Evolutionary conservation across 495 filamentous ascomycete species (phyloP), one percentile per base, ranked within the genome.

Genomic region (Aspergillus cristatus): DNA sequence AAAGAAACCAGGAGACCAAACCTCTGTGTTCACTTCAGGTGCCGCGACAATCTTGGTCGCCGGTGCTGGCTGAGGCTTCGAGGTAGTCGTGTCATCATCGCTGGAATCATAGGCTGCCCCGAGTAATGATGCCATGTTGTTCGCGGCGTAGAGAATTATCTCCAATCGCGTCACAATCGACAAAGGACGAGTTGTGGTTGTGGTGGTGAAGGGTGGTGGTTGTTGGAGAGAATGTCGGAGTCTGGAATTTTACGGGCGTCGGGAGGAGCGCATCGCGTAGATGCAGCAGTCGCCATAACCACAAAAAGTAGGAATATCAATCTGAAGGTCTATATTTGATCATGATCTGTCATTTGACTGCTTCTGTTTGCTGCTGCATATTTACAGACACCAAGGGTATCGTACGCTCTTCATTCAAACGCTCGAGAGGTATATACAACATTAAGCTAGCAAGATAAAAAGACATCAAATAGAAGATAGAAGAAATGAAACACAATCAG

Each of bases 1-100:
- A 13, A 18, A 12, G 35, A 48, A 40, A 35, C 43, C 32, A 43
- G 57, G 57, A 53, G 65, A 75, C 70, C 70, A 74, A 74, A 76
- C 72, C 72, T 76, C 72, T 73, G 73, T 60, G 48, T 74, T 73
- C 41, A 76, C 72, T 57, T 76, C 72, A 48, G 72, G 72, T 28
- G 72, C 72, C 14, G 72, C 70, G 37, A 74, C 53, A 32, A 76
- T 48, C 34, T 53, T 62, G 37, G 62, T 65, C 37, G 70, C 55
- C 33, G 60, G 46, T 14, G 55, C 55, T 31, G 46, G 45, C 28
- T 55, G 42, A 16, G 47, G 32, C 32, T 56, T 45, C 34, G 51
- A 33, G 12, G 50, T 29, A 18, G 40, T 32, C 10, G 45, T 28
- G 24, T 54, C 71, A 57, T 76, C 72, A 37, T 71, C 71, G 32